Conservation (phyloP, 192 early-diverging fungal genomes). For the Phlyctochytrium arcticum region DNA sequence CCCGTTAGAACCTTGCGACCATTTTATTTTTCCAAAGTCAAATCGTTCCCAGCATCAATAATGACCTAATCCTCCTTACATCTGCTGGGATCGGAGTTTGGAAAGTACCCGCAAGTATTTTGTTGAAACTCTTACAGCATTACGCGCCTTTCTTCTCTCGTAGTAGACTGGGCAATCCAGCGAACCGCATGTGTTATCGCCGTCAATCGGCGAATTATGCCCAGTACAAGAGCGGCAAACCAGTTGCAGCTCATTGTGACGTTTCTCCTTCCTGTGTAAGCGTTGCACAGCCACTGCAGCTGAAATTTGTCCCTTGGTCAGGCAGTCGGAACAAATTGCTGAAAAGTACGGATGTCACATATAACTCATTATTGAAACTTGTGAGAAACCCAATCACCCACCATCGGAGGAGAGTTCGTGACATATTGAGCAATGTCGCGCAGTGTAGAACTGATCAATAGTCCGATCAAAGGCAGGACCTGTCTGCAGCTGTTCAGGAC, state of each 20-base stretch:
- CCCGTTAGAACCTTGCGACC: slow-evolving; percentile 11
- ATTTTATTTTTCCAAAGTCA: slow-evolving; percentile 24
- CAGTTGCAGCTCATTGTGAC: slow-evolving; percentile 28
- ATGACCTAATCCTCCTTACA: background rate
- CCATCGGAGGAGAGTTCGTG: slow-evolving; percentile 26
- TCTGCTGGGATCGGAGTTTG: background rate
- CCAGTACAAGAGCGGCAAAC: slow-evolving; percentile 52
- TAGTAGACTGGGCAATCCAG: slow-evolving; percentile 60
- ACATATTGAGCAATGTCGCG: slow-evolving; percentile 62
- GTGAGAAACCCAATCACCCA: slow-evolving; percentile 15
- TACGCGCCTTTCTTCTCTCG: slow-evolving; percentile 25
- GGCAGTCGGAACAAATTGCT: too few species aligned
- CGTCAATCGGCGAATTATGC: slow-evolving; percentile 32
- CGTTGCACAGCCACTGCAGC: slow-evolving; percentile 6
- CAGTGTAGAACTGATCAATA: slow-evolving; percentile 71
- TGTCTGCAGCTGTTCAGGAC: background rate
- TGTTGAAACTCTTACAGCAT: slow-evolving; percentile 14
- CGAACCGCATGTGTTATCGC: slow-evolving; percentile 49
- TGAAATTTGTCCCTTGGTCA: too few species aligned
- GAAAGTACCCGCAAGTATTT: background rate
- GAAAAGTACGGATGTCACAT: too few species aligned
- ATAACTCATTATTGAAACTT: too few species aligned
- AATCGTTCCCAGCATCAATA: slow-evolving; percentile 4
- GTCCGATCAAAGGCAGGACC: slow-evolving; percentile 18
- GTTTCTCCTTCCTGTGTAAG: slow-evolving; percentile 34